Evolutionary conservation across 768 basidiomycete genomes (phyloP).

Genomic region (Kwoniella mangroviensis): DNA sequence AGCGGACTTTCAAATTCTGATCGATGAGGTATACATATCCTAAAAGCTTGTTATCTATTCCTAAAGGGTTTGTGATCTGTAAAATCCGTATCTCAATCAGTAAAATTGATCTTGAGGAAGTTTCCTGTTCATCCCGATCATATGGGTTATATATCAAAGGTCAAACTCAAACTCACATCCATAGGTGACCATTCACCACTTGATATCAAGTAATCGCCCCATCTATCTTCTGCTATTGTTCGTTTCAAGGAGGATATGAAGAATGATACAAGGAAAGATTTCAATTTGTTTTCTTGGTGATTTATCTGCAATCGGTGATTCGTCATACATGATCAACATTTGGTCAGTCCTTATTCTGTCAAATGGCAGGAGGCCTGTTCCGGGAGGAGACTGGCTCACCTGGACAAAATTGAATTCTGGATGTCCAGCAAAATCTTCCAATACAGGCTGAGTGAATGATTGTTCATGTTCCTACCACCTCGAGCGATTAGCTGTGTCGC

Average conservation of each 20-base stretch:
- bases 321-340: no score
- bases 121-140: no score
- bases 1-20: slow-evolving; percentile 78
- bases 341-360: no score
- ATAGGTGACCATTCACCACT: slow-evolving; percentile 52
- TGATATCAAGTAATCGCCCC: slow-evolving; percentile 51
- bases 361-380: no score
- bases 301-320: no score
- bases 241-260: slow-evolving; percentile 77
- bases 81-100: no score
- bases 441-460: slow-evolving; percentile 64
- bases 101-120: no score
- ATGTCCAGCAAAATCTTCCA: slow-evolving; percentile 48
- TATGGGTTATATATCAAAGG: no score
- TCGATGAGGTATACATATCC: slow-evolving; percentile 94
- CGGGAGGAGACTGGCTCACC: slow-evolving; percentile 32
- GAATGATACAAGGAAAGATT: slow-evolving; percentile 83
- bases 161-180: slow-evolving; percentile 31
- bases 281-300: slow-evolving; percentile 89
- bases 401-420: slow-evolving; percentile 53
- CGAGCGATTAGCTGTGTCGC: background rate
- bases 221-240: slow-evolving; percentile 66
- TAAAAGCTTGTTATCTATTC: slow-evolving; percentile 85
- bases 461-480: slow-evolving; percentile 69
- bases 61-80: slow-evolving; percentile 64